phyloP scores from a whole-genome alignment of 371 early-diverging fungal species.

The Zopfochytrium polystomum region DNA sequence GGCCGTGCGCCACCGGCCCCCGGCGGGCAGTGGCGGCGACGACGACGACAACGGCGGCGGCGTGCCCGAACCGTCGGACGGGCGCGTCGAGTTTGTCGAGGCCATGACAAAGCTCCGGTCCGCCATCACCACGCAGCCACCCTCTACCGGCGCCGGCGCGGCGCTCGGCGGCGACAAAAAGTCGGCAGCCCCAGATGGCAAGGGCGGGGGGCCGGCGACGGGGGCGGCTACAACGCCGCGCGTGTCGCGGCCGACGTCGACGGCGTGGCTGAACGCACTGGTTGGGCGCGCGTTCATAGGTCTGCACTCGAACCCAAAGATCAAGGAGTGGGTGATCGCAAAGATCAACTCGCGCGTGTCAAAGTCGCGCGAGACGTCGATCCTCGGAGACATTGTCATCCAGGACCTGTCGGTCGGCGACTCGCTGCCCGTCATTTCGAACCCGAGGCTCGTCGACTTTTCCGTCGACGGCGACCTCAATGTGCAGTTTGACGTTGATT shows the following conservation, averaged over 20 bases:
- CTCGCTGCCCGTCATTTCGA: constrained; percentile 73
- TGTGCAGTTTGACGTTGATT: constrained; percentile 71
- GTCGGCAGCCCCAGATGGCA: no score
- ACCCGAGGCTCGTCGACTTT: constrained; percentile 68
- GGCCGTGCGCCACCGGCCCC: constrained; percentile 37
- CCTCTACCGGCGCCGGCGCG: constrained; percentile 3
- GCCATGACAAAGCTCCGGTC: constrained; percentile 38
- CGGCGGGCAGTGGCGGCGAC: constrained; percentile 22
- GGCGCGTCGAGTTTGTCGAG: constrained; percentile 23
- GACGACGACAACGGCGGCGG: no score
- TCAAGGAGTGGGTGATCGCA: constrained; percentile 39
- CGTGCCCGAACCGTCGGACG: constrained; percentile 26
- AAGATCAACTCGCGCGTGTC: constrained; percentile 24
- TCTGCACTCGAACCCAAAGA: constrained; percentile 36
- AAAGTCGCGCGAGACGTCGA: constrained; percentile 29
- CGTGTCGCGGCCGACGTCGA: no score
- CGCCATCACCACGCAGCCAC: constrained; percentile 3
- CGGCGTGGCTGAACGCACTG: constrained; percentile 83
- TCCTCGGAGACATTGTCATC: constrained; percentile 80
- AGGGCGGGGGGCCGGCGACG: no score
- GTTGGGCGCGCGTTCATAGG: constrained; percentile 65
- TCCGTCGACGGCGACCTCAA: constrained; percentile 66
- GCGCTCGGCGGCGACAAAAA: no score
- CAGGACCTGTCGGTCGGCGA: constrained; percentile 75
- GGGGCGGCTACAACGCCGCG: no score